Conservation (phyloP, 495 filamentous ascomycete genomes). For the Filosporella fistucella region DNA sequence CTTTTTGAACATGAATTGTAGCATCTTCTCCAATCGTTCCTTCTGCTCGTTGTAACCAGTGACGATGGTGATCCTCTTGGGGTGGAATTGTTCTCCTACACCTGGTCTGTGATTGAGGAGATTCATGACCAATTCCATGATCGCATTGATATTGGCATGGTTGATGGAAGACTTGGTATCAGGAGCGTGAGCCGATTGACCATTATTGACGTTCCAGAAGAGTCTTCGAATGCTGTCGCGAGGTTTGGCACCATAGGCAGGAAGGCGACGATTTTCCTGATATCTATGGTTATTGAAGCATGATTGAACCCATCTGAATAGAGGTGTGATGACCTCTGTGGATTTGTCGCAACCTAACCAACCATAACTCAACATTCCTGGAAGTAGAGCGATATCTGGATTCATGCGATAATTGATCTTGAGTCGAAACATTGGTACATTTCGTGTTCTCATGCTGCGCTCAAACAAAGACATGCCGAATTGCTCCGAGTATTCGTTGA, state of each 20-base stretch:
- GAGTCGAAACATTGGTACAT: conserved; percentile 3
- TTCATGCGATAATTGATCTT: conserved; percentile 12
- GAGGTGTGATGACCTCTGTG: neutral
- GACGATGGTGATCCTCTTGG: neutral
- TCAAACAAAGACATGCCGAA: conserved; percentile 1
- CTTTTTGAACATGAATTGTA: neutral
- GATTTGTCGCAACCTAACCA: neutral
- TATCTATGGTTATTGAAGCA: neutral
- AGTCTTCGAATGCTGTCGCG: neutral
- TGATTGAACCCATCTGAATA: neutral
- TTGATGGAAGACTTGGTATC: neutral
- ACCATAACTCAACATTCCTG: neutral
- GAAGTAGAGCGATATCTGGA: conserved; percentile 10
- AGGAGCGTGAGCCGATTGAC: neutral
- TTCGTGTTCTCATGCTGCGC: neutral
- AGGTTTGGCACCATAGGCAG: neutral
- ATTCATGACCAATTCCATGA: neutral
- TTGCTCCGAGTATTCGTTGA: neutral
- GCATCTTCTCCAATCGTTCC: neutral
- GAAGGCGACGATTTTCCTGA: neutral
- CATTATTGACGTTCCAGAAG: neutral
- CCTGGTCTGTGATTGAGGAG: neutral
- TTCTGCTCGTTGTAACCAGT: conserved; percentile 3
- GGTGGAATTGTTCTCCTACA: neutral
- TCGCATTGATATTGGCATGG: conserved; percentile 3